Percentiles rank a stretch among this genome's conserved stretches.
These are phyloP conservation scores for Phascolomyces articulosus DNA, from an alignment of 371 early-diverging fungal genomes.

Conservation along the genomic window DNA sequence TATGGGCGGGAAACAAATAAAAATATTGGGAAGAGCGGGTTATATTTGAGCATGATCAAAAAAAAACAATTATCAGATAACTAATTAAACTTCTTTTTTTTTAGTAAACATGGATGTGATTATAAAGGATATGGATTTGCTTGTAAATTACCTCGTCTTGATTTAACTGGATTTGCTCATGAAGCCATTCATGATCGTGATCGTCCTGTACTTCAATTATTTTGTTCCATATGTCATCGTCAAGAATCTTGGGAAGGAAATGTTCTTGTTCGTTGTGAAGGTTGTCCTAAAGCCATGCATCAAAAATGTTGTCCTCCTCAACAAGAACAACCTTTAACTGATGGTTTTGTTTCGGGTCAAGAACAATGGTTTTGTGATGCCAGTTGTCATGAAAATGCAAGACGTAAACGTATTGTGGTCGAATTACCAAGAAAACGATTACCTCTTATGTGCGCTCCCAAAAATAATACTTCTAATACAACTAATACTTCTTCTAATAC, in stretches of 20 bases:
- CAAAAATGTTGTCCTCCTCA: constrained; percentile 59
- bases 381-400: constrained; percentile 67
- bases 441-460: constrained; percentile 62
- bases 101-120: constrained; percentile 90
- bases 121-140: constrained; percentile 94
- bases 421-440: constrained; percentile 71
- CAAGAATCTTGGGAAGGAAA: constrained; percentile 69
- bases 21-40: no score
- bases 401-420: constrained; percentile 61
- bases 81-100: not conserved
- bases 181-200: constrained; percentile 79
- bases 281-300: constrained; percentile 86
- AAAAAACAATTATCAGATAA: not conserved
- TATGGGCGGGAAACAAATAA: no score
- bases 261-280: constrained; percentile 80
- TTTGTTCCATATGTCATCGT: constrained; percentile 80
- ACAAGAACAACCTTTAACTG: constrained; percentile 38
- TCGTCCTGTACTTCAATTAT: constrained; percentile 88
- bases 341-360: constrained; percentile 45
- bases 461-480: constrained; percentile 15
- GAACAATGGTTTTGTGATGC: constrained; percentile 78
- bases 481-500: constrained; percentile 7
- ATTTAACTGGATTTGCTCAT: constrained; percentile 74
- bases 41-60: no score
- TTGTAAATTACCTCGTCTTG: constrained; percentile 84